A percentile compares a stretch with the other conserved stretches of the same genome.
Evolutionary conservation across 208 protist species (phyloP).

Genomic region (Angomonas deanei): DNA sequence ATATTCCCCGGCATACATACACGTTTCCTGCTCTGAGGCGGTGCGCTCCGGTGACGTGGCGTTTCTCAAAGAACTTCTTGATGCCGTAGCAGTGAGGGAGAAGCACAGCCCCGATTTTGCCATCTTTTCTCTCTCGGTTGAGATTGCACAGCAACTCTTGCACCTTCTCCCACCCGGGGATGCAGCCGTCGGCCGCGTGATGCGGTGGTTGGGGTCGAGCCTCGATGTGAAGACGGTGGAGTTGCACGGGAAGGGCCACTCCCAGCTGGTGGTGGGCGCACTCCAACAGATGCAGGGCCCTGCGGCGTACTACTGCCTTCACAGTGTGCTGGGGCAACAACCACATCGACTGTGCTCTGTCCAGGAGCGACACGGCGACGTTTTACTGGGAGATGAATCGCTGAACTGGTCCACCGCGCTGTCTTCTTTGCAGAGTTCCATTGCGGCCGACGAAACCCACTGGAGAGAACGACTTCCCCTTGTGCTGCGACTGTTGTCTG

Average conservation of each 20-base stretch:
- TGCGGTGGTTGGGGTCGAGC: neutral
- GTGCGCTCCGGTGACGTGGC: neutral
- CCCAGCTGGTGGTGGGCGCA: neutral
- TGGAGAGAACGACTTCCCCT: neutral
- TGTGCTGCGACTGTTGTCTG: neutral
- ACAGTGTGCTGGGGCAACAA: neutral
- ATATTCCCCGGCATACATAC: neutral
- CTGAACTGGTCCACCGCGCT: neutral
- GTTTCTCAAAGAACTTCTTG: neutral
- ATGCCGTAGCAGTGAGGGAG: neutral
- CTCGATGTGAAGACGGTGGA: neutral
- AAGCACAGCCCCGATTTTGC: neutral
- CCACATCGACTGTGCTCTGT: neutral
- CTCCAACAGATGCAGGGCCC: neutral
- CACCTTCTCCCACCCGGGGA: neutral
- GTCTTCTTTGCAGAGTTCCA: neutral
- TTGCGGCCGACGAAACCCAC: neutral
- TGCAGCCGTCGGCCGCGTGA: neutral
- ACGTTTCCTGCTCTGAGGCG: neutral
- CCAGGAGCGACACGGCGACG: neutral
- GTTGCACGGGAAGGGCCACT: neutral
- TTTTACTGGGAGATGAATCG: neutral
- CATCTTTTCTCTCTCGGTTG: neutral
- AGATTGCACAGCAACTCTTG: neutral
- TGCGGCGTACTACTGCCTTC: neutral